Evolutionary conservation across 2,329 filamentous ascomycete species (phyloP), one percentile per base, ranked within the genome.

Genomic region (Colletotrichum costaricense): DNA sequence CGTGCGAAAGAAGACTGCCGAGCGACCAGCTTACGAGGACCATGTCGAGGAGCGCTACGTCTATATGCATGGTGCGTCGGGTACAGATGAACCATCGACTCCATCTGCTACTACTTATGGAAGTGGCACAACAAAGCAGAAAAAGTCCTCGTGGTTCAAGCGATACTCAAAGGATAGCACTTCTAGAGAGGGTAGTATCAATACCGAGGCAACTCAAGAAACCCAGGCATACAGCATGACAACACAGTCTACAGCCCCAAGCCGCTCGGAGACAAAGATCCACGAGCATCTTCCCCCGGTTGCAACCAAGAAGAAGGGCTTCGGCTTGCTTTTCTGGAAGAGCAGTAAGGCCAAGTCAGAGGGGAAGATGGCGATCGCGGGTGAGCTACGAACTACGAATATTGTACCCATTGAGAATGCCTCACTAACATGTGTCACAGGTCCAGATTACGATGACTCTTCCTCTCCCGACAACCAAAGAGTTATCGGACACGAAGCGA

Each of bases 301-400:
- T 30, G 75, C 76, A 35, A 71, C 78, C 2, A 80, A 79, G 63
- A 90, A 86, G 81, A 87, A 87, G 81, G 83, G 83, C 9, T 89
- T 91, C 73, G 83, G 82, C 35, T 84, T 90, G 19, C 82, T 86
- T 5, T 91, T 91, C 74, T 91, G 88, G 88, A 90, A 88, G 78
- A 84, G 80, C 33, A 83, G 80, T 64, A 88, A 85, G 59, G 80
- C 76, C 30, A 86, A 84, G 76, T 82, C 79, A 19, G 77, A 86
- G 35, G 78, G 81, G 4, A 81, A 83, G 62, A 84, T 87, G 83
- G 86, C 84, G 2, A 81, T 87, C 68, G 83, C 80, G 72, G 85
- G 87, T 86, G 81, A 80, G 84, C 11, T 28, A 14, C n/a, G 24
- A 2, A 16, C 11, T 76, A 33, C 26, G 7, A 33, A 11, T 1